phyloP scores from a whole-genome alignment of 2,329 filamentous ascomycete genomes.

The Dactylellina haptotyla region DNA sequence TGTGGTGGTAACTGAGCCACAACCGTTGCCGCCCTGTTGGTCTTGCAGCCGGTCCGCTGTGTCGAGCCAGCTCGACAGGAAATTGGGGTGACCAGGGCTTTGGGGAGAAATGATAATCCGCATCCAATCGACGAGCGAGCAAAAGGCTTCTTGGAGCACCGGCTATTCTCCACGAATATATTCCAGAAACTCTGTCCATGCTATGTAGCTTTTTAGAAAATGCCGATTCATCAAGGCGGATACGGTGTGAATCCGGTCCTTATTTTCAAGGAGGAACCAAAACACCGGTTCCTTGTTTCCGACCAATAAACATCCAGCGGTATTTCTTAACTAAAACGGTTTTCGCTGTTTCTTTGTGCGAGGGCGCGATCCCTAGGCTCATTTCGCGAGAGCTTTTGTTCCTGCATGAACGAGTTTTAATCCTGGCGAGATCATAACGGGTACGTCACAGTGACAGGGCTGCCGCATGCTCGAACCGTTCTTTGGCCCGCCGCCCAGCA shows the following conservation, averaged over 20 bases:
- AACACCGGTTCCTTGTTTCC: not conserved
- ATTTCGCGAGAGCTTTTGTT: slow-evolving; percentile 50
- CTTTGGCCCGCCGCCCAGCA: slow-evolving; percentile 1
- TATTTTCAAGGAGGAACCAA: too few species aligned
- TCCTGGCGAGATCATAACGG: slow-evolving; percentile 11
- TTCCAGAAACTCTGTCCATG: not conserved
- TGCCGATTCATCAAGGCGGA: slow-evolving; percentile 1
- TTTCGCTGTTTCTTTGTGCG: slow-evolving; percentile 1
- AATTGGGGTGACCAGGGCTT: slow-evolving; percentile 23
- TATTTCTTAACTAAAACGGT: slow-evolving; percentile 26
- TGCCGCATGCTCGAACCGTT: not conserved
- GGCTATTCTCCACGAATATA: slow-evolving; percentile 17
- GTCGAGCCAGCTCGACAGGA: slow-evolving; percentile 26
- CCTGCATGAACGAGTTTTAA: slow-evolving; percentile 48
- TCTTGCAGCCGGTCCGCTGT: slow-evolving; percentile 2
- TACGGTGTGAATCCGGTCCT: not conserved
- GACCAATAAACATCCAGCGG: slow-evolving; percentile 20
- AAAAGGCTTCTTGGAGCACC: not conserved
- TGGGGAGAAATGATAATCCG: slow-evolving; percentile 34
- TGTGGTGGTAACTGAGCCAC: slow-evolving; percentile 28
- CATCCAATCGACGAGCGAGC: not conserved
- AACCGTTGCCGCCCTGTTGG: slow-evolving; percentile 6
- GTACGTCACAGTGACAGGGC: slow-evolving; percentile 43
- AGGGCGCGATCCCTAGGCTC: slow-evolving; percentile 38
- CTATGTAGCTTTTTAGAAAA: not conserved